Evolutionary conservation across 164 flowering plant genomes (phyloP).

Genomic region (Akebia trifoliata): DNA sequence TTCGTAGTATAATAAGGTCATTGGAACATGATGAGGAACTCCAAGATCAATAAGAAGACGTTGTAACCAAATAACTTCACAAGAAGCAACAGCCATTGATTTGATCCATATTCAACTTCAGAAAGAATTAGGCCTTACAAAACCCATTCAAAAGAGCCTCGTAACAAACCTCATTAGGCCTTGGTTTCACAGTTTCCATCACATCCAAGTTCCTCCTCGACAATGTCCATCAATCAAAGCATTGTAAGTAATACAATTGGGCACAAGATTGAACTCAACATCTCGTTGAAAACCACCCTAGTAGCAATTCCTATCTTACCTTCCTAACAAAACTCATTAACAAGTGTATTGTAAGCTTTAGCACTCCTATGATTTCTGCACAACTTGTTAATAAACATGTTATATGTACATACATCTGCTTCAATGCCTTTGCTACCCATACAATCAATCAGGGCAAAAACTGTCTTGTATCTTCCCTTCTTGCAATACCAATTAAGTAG

Average conservation of each 20-base stretch:
- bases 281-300: slow-evolving; percentile 52
- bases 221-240: slow-evolving; percentile 62
- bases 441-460: slow-evolving; percentile 51
- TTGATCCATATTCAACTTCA: no score
- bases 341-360: slow-evolving; percentile 69
- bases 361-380: slow-evolving; percentile 55
- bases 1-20: no score
- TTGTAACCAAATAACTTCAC: no score
- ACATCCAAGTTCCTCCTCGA: slow-evolving; percentile 39
- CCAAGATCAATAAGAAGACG: no score
- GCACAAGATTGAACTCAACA: slow-evolving; percentile 46
- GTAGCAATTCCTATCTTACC: slow-evolving; percentile 59
- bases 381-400: slow-evolving; percentile 60
- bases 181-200: slow-evolving; percentile 53
- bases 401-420: slow-evolving; percentile 73
- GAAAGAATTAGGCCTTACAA: no score
- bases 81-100: no score
- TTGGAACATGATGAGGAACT: no score
- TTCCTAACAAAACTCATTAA: slow-evolving; percentile 74
- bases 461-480: slow-evolving; percentile 62
- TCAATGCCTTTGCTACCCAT: slow-evolving; percentile 64
- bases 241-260: slow-evolving; percentile 63
- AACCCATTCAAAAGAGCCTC: slow-evolving; percentile 67
- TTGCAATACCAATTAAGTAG: slow-evolving; percentile 79
- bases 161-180: slow-evolving; percentile 61